Evolutionary conservation across 345 rosid genomes (phyloP), one percentile per base, ranked within the genome.

Genomic region (Isatis tinctoria): DNA sequence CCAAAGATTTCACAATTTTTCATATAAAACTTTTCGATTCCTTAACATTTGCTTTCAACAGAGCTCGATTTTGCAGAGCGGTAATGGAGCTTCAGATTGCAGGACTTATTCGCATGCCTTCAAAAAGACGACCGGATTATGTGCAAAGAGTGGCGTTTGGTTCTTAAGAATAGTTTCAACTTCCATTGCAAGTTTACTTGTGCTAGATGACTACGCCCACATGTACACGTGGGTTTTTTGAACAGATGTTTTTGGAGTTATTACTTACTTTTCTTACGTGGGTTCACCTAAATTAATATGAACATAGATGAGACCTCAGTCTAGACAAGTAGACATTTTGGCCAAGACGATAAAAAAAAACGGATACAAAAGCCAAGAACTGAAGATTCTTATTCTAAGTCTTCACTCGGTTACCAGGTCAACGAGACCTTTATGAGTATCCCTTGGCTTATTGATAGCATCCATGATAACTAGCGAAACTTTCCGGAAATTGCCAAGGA

Each of bases 61-160:
- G 99, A 85, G 91, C 96, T 36, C 74, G 90, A 67, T 95, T 88
- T 84, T 92, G 96, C 80, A 85, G 85, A 87, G 98, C 86, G 24
- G 85, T 92, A 4, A 83, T 77, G 24, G 97, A 95, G 84, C 99
- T 95, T 48, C 97, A 92, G 86, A 83, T 95, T 20, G 79, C 92
- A 24, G 99, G 99, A 73, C 92, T 95, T 47, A 76, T 90, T 39
- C 88, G 93, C 67, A 88, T 88, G 97, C 97, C 95, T 5, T 83
- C 85, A 68, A 95, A 85, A 85, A 82, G 99, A 77, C 86, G 96
- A 22, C 90, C 88, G 3, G 96, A 95, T 81, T 92, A 73, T 79
- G 84, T 88, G 66, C 96, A 92, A 71, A 85, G 98, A 79, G 92
- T 90, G 71, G 98, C 91, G n/a, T 92, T 92, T 69, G 92, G 94